Conservation (phyloP, 306 rosid genomes). For the Cucumis cinereus region DNA sequence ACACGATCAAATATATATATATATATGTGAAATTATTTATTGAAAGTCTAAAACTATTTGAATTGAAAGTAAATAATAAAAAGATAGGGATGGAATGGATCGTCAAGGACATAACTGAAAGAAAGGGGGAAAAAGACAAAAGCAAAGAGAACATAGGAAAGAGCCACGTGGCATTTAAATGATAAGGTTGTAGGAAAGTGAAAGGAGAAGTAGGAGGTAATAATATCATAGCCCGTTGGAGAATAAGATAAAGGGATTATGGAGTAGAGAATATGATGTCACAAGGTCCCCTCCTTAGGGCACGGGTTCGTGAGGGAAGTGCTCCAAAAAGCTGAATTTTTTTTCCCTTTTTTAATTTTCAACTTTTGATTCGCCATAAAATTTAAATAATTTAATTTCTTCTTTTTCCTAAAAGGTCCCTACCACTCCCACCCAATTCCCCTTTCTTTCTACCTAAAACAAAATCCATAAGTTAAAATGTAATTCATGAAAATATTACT, state of each 20-base stretch:
- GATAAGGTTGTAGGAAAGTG: neutral
- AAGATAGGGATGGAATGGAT: neutral
- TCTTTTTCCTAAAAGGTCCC: neutral
- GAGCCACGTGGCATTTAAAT: neutral
- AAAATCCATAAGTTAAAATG: neutral
- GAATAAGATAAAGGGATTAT: neutral
- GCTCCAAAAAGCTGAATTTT: conserved; percentile 2
- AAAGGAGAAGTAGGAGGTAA: neutral
- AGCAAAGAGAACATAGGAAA: too few species aligned
- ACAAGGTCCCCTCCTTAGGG: conserved; percentile 5
- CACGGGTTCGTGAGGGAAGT: neutral
- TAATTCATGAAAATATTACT: too few species aligned
- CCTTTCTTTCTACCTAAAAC: neutral
- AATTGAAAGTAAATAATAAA: too few species aligned
- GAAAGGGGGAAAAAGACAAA: too few species aligned
- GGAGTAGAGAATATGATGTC: conserved; percentile 1
- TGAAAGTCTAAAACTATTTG: too few species aligned
- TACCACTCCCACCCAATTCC: neutral
- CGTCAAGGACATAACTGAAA: neutral
- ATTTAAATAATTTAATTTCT: neutral
- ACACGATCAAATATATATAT: too few species aligned
- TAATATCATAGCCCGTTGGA: neutral
- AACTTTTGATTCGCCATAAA: neutral
- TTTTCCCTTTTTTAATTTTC: neutral
- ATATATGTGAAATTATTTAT: too few species aligned